Evolutionary conservation across 495 filamentous ascomycete genomes (phyloP).

Genomic region (Hypoxylon lienhwacheense): DNA sequence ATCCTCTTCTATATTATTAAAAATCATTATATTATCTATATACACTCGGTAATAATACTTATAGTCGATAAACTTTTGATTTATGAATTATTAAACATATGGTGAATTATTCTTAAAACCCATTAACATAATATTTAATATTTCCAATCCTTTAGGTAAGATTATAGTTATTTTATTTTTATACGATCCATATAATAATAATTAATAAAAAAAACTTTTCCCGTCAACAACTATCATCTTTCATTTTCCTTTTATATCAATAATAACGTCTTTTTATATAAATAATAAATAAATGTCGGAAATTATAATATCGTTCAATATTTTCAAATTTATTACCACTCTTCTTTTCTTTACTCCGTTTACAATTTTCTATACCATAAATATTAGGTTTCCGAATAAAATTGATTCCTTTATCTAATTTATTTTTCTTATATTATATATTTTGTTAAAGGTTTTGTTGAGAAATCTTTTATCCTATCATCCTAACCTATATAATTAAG

Average conservation of each 20-base stretch:
- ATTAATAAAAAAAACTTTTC: too few species aligned
- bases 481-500: neutral
- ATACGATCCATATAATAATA: neutral
- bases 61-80: neutral
- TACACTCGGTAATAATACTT: neutral
- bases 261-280: neutral
- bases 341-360: neutral
- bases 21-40: conserved; percentile 4
- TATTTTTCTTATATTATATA: neutral
- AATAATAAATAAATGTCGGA: conserved; percentile 1
- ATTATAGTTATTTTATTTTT: neutral
- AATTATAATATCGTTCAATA: neutral
- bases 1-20: neutral
- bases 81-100: conserved; percentile 6
- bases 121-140: conserved; percentile 8
- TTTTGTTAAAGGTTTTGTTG: neutral
- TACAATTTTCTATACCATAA: neutral
- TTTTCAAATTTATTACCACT: neutral
- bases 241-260: neutral
- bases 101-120: neutral
- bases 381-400: neutral
- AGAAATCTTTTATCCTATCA: neutral
- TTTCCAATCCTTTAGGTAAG: conserved; percentile 3
- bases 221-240: neutral
- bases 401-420: neutral